Evolutionary conservation across 2,329 filamentous ascomycete species (phyloP), one percentile per base, ranked within the genome.

Genomic region (Pseudogymnoascus sp.): DNA sequence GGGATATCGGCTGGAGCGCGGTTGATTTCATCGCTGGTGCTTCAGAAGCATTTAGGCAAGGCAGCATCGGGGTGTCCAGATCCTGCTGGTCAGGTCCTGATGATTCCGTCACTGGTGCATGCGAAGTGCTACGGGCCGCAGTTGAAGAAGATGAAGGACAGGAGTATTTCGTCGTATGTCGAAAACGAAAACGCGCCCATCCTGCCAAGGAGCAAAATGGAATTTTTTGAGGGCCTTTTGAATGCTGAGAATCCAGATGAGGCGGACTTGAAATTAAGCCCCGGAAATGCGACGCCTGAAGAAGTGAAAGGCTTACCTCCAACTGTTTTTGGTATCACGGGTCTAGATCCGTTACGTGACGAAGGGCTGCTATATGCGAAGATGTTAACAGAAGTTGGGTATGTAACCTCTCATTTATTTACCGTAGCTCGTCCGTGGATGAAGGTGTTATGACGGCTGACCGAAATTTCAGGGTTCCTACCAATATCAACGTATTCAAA

Each of bases 111-210:
- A 4, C 53, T 83, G n/a, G 75, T 78, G 37, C 40, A 63, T 47
- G 21, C 23, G 0, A 67, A 72, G n/a, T 56, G 50, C 16, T 56
- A 33, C 16, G 28, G 18, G 16, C 50, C 50, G 2, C 73, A 77
- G 12, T 31, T 77, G 6, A 69, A 68, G 10, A 71, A 73, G 64
- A 68, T 81, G 59, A 73, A 71, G 16, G 72, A 76, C 18, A 74
- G 70, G 0, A 71, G 73, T 0, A 47, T 78, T 0, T 82, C 80
- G 0, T 81, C 79, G 0, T 79, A 76, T 61, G 70, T 72, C 5
- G 71, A 80, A 64, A 79, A 79, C 63, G 75, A 76, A 33, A 61
- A 79, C 12, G 83, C 83, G 0, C 81, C 82, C 0, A 71, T 85
- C 1, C 66, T 83, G 60, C 76, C 81, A 0, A 65, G 75, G n/a